Conservation (phyloP, 108 stramenopile species). For the Skeletonema menzelii region DNA sequence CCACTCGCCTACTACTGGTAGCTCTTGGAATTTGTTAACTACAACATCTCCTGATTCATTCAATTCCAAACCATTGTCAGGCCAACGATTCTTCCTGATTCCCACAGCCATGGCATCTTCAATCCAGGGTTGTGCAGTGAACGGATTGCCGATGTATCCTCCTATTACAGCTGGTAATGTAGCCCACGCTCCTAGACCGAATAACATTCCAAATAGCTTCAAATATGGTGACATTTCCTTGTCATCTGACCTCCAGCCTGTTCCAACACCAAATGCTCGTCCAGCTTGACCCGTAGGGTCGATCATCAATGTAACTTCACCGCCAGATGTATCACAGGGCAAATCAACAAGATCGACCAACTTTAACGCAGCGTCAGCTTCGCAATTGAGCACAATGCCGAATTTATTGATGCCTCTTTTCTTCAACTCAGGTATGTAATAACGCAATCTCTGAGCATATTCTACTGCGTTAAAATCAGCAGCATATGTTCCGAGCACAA, state of each 20-base stretch:
- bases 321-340: slow-evolving; percentile 31
- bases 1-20: slow-evolving; percentile 87
- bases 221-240: slow-evolving; percentile 74
- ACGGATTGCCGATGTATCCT: slow-evolving; percentile 93
- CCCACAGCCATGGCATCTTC: slow-evolving; percentile 85
- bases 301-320: slow-evolving; percentile 62
- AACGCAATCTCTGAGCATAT: slow-evolving; percentile 83
- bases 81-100: slow-evolving; percentile 76
- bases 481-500: slow-evolving; percentile 77
- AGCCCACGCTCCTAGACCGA: slow-evolving; percentile 87
- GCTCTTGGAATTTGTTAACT: slow-evolving; percentile 71
- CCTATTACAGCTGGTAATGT: slow-evolving; percentile 91
- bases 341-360: slow-evolving; percentile 70
- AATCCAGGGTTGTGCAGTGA: slow-evolving; percentile 79
- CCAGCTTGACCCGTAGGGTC: slow-evolving; percentile 80
- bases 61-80: slow-evolving; percentile 76
- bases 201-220: slow-evolving; percentile 92
- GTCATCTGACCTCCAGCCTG: slow-evolving; percentile 85
- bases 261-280: slow-evolving; percentile 67
- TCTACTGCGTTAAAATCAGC: slow-evolving; percentile 93
- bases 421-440: slow-evolving; percentile 75
- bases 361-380: slow-evolving; percentile 58
- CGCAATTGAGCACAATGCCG: slow-evolving; percentile 77
- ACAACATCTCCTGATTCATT: slow-evolving; percentile 50
- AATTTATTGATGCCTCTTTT: slow-evolving; percentile 61